phyloP scores from a whole-genome alignment of 2,329 filamentous ascomycete genomes.

The Venturia pyrina region DNA sequence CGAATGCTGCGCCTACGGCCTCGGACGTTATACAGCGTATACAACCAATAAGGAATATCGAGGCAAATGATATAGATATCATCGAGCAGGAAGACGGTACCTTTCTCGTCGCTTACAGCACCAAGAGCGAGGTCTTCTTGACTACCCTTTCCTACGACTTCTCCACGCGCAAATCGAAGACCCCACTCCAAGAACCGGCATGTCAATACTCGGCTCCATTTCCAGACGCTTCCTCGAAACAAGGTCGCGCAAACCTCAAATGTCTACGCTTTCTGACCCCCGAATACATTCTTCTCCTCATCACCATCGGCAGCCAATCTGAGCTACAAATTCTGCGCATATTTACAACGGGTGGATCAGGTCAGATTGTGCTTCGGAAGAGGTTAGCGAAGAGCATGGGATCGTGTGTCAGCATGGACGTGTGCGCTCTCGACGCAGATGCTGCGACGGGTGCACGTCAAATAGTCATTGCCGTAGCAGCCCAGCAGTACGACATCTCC shows the following conservation, averaged over 20 bases:
- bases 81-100: constrained; percentile 49
- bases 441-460: constrained; percentile 55
- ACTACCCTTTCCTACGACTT: constrained; percentile 48
- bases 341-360: constrained; percentile 47
- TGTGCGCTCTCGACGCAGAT: constrained; percentile 54
- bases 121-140: constrained; percentile 63
- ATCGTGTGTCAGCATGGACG: constrained; percentile 68
- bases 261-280: constrained; percentile 47
- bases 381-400: constrained; percentile 59
- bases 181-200: constrained; percentile 32
- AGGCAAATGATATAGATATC: constrained; percentile 63
- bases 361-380: constrained; percentile 40
- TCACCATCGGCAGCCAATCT: constrained; percentile 45
- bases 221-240: constrained; percentile 25
- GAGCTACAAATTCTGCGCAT: constrained; percentile 49
- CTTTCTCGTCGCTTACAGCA: constrained; percentile 70
- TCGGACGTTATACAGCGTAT: constrained; percentile 46
- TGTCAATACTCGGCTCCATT: constrained; percentile 33
- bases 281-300: constrained; percentile 43
- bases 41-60: constrained; percentile 38
- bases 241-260: constrained; percentile 41
- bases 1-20: constrained; percentile 39
- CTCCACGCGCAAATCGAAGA: constrained; percentile 26
- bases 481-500: constrained; percentile 67
- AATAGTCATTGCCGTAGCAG: constrained; percentile 70